Evolutionary conservation across 2,329 filamentous ascomycete genomes (phyloP), one percentile per base, ranked within the genome.

Genomic region (Penicillium sumatraense): DNA sequence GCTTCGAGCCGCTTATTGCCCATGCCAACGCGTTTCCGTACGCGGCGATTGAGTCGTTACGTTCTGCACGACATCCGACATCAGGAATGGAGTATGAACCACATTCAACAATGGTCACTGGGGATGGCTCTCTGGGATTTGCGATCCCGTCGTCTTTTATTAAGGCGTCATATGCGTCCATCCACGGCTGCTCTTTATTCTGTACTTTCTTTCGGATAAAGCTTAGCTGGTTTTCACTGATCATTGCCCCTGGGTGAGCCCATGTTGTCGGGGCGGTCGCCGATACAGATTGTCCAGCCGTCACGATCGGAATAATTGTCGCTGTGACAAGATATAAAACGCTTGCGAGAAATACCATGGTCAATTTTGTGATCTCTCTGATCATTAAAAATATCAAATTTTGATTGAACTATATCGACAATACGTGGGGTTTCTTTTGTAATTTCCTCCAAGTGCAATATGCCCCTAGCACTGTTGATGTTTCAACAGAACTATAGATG

Each of bases 1-100:
- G 24, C 14, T 56, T 26, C 7, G 53, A 49, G 5, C 63, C 64
- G 5, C 54, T 63, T 24, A 68, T 53, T 23, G 53, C 59, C 58
- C 63, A 69, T 9, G 66, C 68, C 24, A 70, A 56, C 7, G 67
- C 60, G 51, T 66, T 69, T 7, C 56, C 57, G 51, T 67, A 71
- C 16, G 68, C 66, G 24, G 65, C 62, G 36, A 71, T 58, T 1
- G 66, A 63, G 53, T 70, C 68, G 20, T 63, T 54, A 24, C 68
- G 60, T 53, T 71, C 68, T 24, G 60, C 60, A 10, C 55, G 53
- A 50, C 68, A 71, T 33, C 64, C 64, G 21, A 65, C 57, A 45
- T 69, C 59, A 1, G 68, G 68, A 6, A 54, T 66, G 10, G 66
- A 66, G 11, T 58, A 61, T 7, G 68, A 58, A 2, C 68, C 68